phyloP scores from a whole-genome alignment of 2,329 filamentous ascomycete species.

The Claviceps sp. region DNA sequence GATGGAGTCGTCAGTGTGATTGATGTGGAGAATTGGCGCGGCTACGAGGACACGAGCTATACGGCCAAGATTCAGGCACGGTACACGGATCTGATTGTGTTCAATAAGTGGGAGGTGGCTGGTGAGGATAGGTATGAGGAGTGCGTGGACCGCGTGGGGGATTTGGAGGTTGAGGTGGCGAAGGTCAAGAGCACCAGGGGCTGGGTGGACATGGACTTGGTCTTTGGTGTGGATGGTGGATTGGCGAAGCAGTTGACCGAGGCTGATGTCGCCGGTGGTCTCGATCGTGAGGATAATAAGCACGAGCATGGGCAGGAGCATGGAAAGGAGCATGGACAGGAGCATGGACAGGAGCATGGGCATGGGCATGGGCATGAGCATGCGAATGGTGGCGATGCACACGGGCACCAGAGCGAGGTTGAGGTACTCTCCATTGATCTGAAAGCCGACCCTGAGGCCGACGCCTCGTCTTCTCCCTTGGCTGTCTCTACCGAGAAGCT shows the following conservation, averaged over 20 bases:
- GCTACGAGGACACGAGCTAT: slow-evolving; percentile 82
- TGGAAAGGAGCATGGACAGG: not conserved
- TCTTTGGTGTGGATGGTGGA: slow-evolving; percentile 81
- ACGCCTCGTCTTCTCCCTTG: slow-evolving; percentile 17
- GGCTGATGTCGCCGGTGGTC: slow-evolving; percentile 16
- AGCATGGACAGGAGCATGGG: slow-evolving; percentile 7
- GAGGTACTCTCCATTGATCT: slow-evolving; percentile 80
- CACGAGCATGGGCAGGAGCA: slow-evolving; percentile 15
- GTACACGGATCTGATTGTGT: slow-evolving; percentile 81
- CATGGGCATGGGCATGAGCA: slow-evolving; percentile 15
- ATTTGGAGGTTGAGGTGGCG: slow-evolving; percentile 66
- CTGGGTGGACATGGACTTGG: slow-evolving; percentile 59
- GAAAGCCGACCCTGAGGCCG: slow-evolving; percentile 28
- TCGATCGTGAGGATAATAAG: not conserved
- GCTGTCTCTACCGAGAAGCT: slow-evolving; percentile 48
- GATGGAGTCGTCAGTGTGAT: slow-evolving; percentile 85
- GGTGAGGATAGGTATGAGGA: slow-evolving; percentile 63
- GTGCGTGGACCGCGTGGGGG: slow-evolving; percentile 64
- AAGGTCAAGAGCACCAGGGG: slow-evolving; percentile 79
- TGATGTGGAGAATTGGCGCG: slow-evolving; percentile 89
- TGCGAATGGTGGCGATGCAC: not conserved
- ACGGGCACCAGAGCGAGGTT: slow-evolving; percentile 60
- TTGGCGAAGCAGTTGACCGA: slow-evolving; percentile 46
- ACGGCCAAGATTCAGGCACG: slow-evolving; percentile 78
- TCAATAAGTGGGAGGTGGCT: slow-evolving; percentile 83